Base-by-base conservation (phyloP, 2,329 filamentous ascomycete species). In the Clonostachys solani region DNA sequence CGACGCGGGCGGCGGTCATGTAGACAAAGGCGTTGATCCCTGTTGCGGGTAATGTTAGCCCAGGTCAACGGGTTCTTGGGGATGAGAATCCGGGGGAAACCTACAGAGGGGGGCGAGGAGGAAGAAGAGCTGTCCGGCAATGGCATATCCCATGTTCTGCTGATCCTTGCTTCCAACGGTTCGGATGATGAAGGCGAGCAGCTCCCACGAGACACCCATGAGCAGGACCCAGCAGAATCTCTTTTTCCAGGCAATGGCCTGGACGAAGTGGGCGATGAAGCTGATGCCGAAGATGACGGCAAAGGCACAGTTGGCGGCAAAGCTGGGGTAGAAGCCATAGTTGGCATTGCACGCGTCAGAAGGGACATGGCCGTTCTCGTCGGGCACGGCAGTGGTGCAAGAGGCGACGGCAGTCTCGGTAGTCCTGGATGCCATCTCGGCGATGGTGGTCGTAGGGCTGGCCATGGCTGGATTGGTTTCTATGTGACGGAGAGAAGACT, bases 1-100 rank as follows among this genome's bases (percentile, higher is more conserved):
- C 57, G 51, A 69, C 59, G 33, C 67, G 62, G 1, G 69, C 65
- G 37, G 72, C 61, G 4, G 64, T 65, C 69, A 73, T 73, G 58
- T 73, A 73, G 5, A 60, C 64, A 43, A 72, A 73, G 7, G 66
- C 68, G 46, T 72, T 72, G 52, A 72, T 65, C 69, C 64, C 67
- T 65, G 9, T 8, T 2, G 9, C 23, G 23, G 23, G 9, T 6
- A 29, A 29, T 29, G 9, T 29, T 10, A 29, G 23, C 10, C 23
- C 23, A 29, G 23, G 23, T 29, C 4, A 8, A 5, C 12, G 34
- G 3, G 36, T 38, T 43, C 58, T 38, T 53, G 52, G 36, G 4
- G 5, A 12, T 3, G 17, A 5, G 12, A 15, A 12, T 17, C 29
- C 4, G 13, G n/a, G 34, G 34, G 15, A 7, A 4, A 29, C 58